Evolutionary conservation across 108 stramenopile genomes (phyloP), one percentile per base, ranked within the genome.

Genomic region (Stephanodiscus triporus): DNA sequence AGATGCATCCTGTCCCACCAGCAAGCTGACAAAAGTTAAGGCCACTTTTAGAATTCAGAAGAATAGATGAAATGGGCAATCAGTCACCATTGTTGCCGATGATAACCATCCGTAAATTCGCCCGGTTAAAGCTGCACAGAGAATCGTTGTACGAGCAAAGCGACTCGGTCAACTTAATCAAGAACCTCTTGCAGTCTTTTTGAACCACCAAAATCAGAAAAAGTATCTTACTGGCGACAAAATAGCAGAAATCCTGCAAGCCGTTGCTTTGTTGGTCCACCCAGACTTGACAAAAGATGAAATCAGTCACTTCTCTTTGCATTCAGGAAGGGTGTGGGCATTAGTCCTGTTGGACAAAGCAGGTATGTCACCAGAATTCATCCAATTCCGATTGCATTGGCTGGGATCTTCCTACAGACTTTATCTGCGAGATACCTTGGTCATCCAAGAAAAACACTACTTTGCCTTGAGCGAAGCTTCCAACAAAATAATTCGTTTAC

Each of bases 271-370:
- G 20, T 4, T 2, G 23, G 27, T 23, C 11, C 54, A 68, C 22
- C 68, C 68, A 19, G 30, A 56, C 34, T 20, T 68, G 51, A 68
- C 30, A 6, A 20, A 34, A 23, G 68, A 53, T 6, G 5, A 55
- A 38, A 13, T 68, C 2, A 34, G 4, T 7, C 37, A 23, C 4
- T 68, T 55, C 19, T 68, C 68, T 0, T 54, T 26, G 23, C 68
- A 53, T 13, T 68, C 54, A 0, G 22, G 51, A 20, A 54, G 68
- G 27, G 68, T 68, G 9, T 68, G 68, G 68, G 68, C 68, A 38
- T 5, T 22, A 22, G 54, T 68, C 37, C 53, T 68, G 32, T 36
- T 68, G n/a, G n/a, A 55, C 34, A 34, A 68, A 56, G 53, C 27
- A 6, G 67, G 67, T 6, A 55, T 55, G 37, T 22, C 11, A 26